Evolutionary conservation across 1,284 basidiomycete species (phyloP).

Genomic region (Irpex rosettiformis): DNA sequence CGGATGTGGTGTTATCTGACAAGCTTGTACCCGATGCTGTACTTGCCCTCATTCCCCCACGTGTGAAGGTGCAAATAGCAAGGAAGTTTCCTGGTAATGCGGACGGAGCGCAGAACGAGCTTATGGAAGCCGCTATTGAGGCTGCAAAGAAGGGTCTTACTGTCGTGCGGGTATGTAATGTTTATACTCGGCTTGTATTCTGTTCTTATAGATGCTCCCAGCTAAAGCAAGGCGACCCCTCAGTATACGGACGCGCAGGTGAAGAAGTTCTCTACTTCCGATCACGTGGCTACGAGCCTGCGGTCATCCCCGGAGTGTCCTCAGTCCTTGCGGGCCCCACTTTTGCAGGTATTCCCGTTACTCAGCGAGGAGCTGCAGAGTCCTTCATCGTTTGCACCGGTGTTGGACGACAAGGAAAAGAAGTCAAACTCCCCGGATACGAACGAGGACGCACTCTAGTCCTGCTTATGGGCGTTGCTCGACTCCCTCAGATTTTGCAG

Average conservation of each 20-base stretch:
- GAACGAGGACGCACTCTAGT: constrained; percentile 78
- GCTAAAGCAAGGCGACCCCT: constrained; percentile 97
- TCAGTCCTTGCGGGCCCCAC: constrained; percentile 89
- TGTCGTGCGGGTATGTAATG: constrained; percentile 68
- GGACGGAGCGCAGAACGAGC: constrained; percentile 89
- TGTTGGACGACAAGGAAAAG: constrained; percentile 84
- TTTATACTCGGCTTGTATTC: no score
- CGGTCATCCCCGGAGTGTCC: constrained; percentile 87
- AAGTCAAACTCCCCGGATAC: constrained; percentile 86
- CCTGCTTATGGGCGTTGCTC: constrained; percentile 93
- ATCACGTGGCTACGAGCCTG: constrained; percentile 74
- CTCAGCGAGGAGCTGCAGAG: constrained; percentile 93
- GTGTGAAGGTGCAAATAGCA: constrained; percentile 77
- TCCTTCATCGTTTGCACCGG: constrained; percentile 90
- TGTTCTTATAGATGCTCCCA: no score
- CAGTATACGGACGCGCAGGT: constrained; percentile 90
- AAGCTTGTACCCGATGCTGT: constrained; percentile 95
- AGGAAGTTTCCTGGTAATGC: constrained; percentile 98
- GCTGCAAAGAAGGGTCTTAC: constrained; percentile 78
- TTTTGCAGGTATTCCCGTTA: constrained; percentile 90
- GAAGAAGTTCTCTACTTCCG: constrained; percentile 95
- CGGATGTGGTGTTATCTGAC: constrained; percentile 89
- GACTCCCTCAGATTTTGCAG: constrained; percentile 70
- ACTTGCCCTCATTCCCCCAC: constrained; percentile 80
- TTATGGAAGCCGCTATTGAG: constrained; percentile 88